Conservation (phyloP, 306 rosid genomes). For the Carpinus fangiana region DNA sequence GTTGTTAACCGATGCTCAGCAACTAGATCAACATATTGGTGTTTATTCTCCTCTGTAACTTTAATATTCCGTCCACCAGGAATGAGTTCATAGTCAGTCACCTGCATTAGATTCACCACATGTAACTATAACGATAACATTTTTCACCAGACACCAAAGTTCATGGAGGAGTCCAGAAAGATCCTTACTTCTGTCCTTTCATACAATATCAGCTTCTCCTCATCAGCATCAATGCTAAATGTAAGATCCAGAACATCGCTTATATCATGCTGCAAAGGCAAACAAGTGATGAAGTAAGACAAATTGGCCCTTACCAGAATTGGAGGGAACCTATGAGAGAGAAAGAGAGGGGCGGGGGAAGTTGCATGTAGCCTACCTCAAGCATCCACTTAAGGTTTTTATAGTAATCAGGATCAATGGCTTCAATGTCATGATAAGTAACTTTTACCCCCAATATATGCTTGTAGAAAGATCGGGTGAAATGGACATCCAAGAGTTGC, state of each 20-base stretch:
- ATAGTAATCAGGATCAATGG: slow-evolving; percentile 92
- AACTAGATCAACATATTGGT: slow-evolving; percentile 86
- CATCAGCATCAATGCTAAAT: slow-evolving; percentile 98
- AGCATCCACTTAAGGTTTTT: slow-evolving; percentile 94
- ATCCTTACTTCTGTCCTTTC: slow-evolving; percentile 79
- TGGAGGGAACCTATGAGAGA: slow-evolving; percentile 2
- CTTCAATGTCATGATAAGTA: slow-evolving; percentile 97
- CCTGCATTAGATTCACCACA: slow-evolving; percentile 51
- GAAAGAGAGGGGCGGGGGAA: background rate
- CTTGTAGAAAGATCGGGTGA: slow-evolving; percentile 95
- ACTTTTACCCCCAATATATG: slow-evolving; percentile 88
- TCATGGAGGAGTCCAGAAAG: slow-evolving; percentile 3
- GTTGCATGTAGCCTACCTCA: slow-evolving; percentile 55
- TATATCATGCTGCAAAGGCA: slow-evolving; percentile 69
- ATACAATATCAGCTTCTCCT: slow-evolving; percentile 85
- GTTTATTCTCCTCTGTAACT: slow-evolving; percentile 95
- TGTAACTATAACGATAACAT: slow-evolving; percentile 17
- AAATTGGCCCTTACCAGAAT: slow-evolving; percentile 1
- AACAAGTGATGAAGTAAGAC: slow-evolving; percentile 12
- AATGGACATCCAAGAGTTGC: slow-evolving; percentile 96
- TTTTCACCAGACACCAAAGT: background rate
- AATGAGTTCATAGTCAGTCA: slow-evolving; percentile 90
- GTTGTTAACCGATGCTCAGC: slow-evolving; percentile 93
- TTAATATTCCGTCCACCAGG: slow-evolving; percentile 93
- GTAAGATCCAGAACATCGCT: slow-evolving; percentile 82